Evolutionary conservation across 1,284 basidiomycete genomes (phyloP).

Genomic region (Wolfiporia cocos): DNA sequence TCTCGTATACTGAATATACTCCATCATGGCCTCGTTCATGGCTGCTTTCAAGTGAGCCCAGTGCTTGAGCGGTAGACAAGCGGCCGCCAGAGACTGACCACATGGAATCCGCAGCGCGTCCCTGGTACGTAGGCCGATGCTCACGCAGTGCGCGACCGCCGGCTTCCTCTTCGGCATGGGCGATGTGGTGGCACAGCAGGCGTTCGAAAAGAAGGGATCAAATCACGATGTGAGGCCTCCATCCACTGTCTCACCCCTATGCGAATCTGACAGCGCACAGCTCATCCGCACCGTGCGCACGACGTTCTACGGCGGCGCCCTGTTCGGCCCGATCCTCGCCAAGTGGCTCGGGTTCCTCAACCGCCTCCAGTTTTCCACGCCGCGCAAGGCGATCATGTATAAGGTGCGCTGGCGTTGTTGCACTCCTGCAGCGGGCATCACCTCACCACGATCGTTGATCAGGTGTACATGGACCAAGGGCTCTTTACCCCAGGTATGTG

Average conservation of each 20-base stretch:
- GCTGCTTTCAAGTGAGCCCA: slow-evolving; percentile 48
- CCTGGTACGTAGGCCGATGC: slow-evolving; percentile 58
- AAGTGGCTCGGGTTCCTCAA: slow-evolving; percentile 68
- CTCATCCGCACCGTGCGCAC: slow-evolving; percentile 65
- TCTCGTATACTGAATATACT: too few species aligned
- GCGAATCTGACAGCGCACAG: slow-evolving; percentile 34
- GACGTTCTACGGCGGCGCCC: slow-evolving; percentile 66
- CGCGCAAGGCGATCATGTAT: slow-evolving; percentile 50
- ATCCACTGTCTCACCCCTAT: too few species aligned
- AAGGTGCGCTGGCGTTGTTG: too few species aligned
- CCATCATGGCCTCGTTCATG: slow-evolving; percentile 39
- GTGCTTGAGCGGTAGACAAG: too few species aligned
- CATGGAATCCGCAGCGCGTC: slow-evolving; percentile 46
- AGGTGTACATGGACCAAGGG: slow-evolving; percentile 72
- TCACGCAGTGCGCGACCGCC: slow-evolving; percentile 60
- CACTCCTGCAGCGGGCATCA: too few species aligned
- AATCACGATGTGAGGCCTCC: slow-evolving; percentile 69
- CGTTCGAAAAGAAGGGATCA: slow-evolving; percentile 60
- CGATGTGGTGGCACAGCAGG: slow-evolving; percentile 82
- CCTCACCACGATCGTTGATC: too few species aligned
- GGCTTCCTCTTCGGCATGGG: slow-evolving; percentile 69
- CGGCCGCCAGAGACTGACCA: too few species aligned
- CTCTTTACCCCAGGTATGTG: slow-evolving; percentile 58
- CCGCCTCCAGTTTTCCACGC: slow-evolving; percentile 53
- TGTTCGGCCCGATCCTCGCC: slow-evolving; percentile 65